Percentiles rank a stretch among this genome's conserved stretches.
phyloP scores from a whole-genome alignment of 2,329 filamentous ascomycete genomes.

The Sphaerulina vaccinii region DNA sequence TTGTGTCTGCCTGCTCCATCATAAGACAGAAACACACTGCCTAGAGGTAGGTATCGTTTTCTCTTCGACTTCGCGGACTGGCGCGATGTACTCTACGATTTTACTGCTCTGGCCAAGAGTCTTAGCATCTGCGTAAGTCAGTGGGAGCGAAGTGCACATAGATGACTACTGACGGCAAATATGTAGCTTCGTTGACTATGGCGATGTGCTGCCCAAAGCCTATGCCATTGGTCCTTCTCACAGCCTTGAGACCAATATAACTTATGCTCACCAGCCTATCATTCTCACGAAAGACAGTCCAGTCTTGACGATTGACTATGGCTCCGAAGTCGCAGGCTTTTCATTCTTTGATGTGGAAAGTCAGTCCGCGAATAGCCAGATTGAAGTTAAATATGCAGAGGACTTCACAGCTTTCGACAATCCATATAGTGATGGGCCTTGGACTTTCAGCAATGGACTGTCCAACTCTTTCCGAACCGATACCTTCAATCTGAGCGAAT shows the following conservation, averaged over 20 bases:
- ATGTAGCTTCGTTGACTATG: conserved; percentile 19
- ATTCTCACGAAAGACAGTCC: conserved; percentile 2
- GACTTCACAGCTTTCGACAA: conserved; percentile 33
- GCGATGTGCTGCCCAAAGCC: conserved; percentile 10
- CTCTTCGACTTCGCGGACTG: too few species aligned
- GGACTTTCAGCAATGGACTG: conserved; percentile 31
- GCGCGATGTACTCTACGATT: too few species aligned
- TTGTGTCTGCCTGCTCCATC: too few species aligned
- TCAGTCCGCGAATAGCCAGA: conserved; percentile 32
- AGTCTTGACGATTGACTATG: conserved; percentile 26
- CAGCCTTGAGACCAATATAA: background rate
- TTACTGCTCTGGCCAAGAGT: too few species aligned
- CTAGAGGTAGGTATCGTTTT: too few species aligned
- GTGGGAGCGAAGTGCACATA: too few species aligned
- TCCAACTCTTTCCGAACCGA: conserved; percentile 42
- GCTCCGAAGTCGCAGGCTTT: conserved; percentile 37
- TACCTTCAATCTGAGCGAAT: conserved; percentile 40
- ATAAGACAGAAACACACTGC: too few species aligned
- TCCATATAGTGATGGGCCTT: conserved; percentile 38
- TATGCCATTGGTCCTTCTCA: conserved; percentile 1
- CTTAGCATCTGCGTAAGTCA: too few species aligned
- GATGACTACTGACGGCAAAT: too few species aligned
- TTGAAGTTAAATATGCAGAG: conserved; percentile 42
- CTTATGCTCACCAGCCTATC: conserved; percentile 1
- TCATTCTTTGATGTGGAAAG: conserved; percentile 36